These are phyloP conservation scores for Penstemon davidsonii DNA, from an alignment of 257 asterid genomes.

Conservation along the genomic window DNA sequence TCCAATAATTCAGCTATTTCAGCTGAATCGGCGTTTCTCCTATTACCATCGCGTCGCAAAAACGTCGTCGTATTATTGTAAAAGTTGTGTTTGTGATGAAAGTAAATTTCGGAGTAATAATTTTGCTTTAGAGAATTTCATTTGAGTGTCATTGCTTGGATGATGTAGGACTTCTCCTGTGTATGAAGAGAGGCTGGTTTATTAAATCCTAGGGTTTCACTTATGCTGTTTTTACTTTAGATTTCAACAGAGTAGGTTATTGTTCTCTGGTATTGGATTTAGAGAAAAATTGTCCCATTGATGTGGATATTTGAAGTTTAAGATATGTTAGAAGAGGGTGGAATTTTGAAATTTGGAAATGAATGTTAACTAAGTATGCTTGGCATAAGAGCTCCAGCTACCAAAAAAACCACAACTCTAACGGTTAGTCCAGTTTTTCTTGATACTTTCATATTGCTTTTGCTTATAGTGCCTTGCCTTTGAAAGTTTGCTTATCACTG, in stretches of 20 bases:
- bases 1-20: slow-evolving; percentile 27
- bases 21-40: slow-evolving; percentile 27
- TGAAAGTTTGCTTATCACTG: slow-evolving; percentile 3
- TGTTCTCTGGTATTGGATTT: neutral
- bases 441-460: neutral
- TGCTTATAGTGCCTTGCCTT: neutral
- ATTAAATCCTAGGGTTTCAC: slow-evolving; percentile 17
- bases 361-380: slow-evolving; percentile 70
- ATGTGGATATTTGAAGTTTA: slow-evolving; percentile 21
- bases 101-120: neutral
- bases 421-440: slow-evolving; percentile 43
- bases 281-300: slow-evolving; percentile 17
- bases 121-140: neutral
- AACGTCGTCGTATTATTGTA: slow-evolving; percentile 14
- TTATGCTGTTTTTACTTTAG: slow-evolving; percentile 12
- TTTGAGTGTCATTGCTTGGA: no score
- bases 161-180: slow-evolving; percentile 5
- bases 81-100: neutral
- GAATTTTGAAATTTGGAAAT: slow-evolving; percentile 29
- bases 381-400: slow-evolving; percentile 71
- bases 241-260: slow-evolving; percentile 9
- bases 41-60: no score
- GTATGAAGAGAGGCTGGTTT: slow-evolving; percentile 5
- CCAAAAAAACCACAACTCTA: slow-evolving; percentile 77
- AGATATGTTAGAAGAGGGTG: slow-evolving; percentile 20